These are phyloP conservation scores for Elongisporangium undulatum DNA, from an alignment of 352 stramenopile genomes.

Conservation along the genomic window DNA sequence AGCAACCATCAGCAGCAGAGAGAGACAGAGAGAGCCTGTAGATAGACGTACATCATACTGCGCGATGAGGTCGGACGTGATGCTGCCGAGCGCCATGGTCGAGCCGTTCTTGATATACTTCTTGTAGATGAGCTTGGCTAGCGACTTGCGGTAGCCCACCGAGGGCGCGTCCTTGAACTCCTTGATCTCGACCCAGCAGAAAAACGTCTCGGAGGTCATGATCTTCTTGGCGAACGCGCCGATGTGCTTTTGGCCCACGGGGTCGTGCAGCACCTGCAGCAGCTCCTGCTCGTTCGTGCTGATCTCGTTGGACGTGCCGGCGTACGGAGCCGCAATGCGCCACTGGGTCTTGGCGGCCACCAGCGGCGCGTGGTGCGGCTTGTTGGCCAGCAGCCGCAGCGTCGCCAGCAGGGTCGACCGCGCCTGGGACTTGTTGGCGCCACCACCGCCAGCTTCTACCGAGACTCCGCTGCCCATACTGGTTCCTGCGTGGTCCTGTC, in stretches of 20 bases:
- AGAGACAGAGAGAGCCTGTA: not conserved
- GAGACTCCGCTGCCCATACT: slow-evolving; percentile 38
- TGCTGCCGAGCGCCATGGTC: slow-evolving; percentile 68
- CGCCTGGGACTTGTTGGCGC: slow-evolving; percentile 29
- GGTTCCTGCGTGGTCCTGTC: no score
- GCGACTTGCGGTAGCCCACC: slow-evolving; percentile 57
- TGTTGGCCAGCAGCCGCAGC: slow-evolving; percentile 50
- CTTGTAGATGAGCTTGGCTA: slow-evolving; percentile 82
- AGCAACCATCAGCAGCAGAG: slow-evolving; percentile 3
- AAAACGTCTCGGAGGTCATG: slow-evolving; percentile 77
- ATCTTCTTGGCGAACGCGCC: slow-evolving; percentile 80
- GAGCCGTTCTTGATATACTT: slow-evolving; percentile 81
- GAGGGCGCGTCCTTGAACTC: slow-evolving; percentile 72
- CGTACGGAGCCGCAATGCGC: slow-evolving; percentile 56
- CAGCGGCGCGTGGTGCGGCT: slow-evolving; percentile 60
- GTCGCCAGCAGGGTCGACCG: slow-evolving; percentile 41
- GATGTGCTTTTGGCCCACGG: slow-evolving; percentile 80
- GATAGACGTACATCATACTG: slow-evolving; percentile 54
- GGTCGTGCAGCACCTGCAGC: slow-evolving; percentile 64
- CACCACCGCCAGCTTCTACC: slow-evolving; percentile 16
- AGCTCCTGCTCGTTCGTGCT: slow-evolving; percentile 69
- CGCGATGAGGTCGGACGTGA: slow-evolving; percentile 65
- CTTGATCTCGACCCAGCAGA: slow-evolving; percentile 85
- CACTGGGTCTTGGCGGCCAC: slow-evolving; percentile 79
- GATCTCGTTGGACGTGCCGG: slow-evolving; percentile 31